A percentile compares a stretch with the other conserved stretches of the same genome.
Evolutionary conservation across 2,329 filamentous ascomycete species (phyloP).

Genomic region (Claviceps maximensis): DNA sequence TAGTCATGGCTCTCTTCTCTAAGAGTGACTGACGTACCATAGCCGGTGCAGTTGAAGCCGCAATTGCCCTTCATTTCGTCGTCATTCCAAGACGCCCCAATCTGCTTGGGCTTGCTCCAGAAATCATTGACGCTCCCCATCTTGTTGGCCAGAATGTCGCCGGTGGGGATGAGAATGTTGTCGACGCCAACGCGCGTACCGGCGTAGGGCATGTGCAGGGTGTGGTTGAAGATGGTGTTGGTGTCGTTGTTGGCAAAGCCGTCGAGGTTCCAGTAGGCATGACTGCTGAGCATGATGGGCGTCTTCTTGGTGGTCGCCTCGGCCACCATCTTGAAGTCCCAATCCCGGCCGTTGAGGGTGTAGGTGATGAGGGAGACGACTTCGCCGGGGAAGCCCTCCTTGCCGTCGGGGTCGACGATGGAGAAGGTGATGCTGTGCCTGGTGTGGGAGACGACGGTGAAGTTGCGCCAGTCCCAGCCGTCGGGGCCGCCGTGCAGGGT

Average conservation of each 20-base stretch:
- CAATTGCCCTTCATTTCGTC: conserved; percentile 59
- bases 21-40: conserved; percentile 41
- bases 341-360: conserved; percentile 50
- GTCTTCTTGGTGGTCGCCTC: conserved; percentile 60
- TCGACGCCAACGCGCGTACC: conserved; percentile 57
- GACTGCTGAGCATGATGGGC: conserved; percentile 65
- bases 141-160: conserved; percentile 58
- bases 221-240: conserved; percentile 53
- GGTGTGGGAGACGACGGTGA: conserved; percentile 58
- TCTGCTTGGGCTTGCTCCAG: conserved; percentile 68
- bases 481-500: conserved; percentile 58
- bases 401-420: conserved; percentile 57
- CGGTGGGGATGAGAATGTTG: conserved; percentile 60
- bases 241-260: conserved; percentile 64
- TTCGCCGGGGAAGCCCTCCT: conserved; percentile 67
- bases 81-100: conserved; percentile 55
- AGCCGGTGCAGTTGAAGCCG: conserved; percentile 69
- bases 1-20: too few species aligned
- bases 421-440: conserved; percentile 59
- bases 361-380: conserved; percentile 65
- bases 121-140: conserved; percentile 62
- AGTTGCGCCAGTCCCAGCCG: conserved; percentile 69
- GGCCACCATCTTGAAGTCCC: conserved; percentile 63
- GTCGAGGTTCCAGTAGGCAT: conserved; percentile 75
- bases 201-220: conserved; percentile 58